Evolutionary conservation across 1,139 yeast species (phyloP), one percentile per base, ranked within the genome.

Genomic region (Candida glucosophila): DNA sequence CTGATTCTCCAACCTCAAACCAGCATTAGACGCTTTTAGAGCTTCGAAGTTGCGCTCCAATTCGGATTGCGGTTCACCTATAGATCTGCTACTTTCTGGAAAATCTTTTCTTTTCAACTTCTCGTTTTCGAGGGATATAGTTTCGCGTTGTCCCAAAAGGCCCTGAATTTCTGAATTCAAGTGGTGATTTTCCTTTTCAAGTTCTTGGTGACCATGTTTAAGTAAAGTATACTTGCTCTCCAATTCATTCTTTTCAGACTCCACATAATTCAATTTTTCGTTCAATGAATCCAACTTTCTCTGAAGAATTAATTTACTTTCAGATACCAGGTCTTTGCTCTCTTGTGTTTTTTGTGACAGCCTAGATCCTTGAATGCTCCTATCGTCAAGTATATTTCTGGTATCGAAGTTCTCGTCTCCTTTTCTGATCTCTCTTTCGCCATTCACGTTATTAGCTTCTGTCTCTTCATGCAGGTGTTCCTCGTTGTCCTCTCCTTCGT

Each of bases 1-100:
- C 35, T 58, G 64, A 31, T 55, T 58, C 33, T 62, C 68, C 27
- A 59, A 49, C 28, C 64, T 46, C 29, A 62, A 54, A 15, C 58
- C 51, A 9, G 67, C 62, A 28, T 48, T 51, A 5, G 47, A 34
- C 2, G 60, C 32, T 29, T 55, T 59, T 20, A 55, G 33, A 22
- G 36, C 32, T 19, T 53, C 54, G 17, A 47, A 36, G 15, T 56
- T 19, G 18, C 5, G 22, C 12, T 8, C 19, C 10, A 12, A 14
- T 23, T 27, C 27, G 5, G 24, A 11, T 7, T 15, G 24, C n/a
- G 19, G 17, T 5, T 8, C 7, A 10, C 12, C 12, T 13, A n/a
- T 13, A 7, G 8, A 8, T 8, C 21, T 6, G 32, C 37, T 7
- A 23, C 24, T 3, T 25, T 12, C 23, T 14, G 35, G 25, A 29